These are phyloP conservation scores for Cyclotella distinguenda DNA, from an alignment of 108 stramenopile species.

Conservation along the genomic window DNA sequence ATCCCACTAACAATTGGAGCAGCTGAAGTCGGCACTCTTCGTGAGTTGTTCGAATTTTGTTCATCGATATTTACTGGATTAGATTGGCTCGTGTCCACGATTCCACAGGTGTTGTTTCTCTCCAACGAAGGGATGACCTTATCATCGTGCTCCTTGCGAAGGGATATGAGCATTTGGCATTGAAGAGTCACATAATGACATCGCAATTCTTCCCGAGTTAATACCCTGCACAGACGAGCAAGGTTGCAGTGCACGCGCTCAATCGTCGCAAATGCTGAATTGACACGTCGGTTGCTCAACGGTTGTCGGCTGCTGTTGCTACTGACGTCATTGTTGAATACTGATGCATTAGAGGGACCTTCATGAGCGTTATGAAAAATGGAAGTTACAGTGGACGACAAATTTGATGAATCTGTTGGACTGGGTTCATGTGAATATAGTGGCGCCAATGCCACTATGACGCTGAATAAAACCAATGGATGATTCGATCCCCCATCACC, in stretches of 20 bases:
- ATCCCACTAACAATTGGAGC: not conserved
- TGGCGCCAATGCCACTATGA: slow-evolving; percentile 72
- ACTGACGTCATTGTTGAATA: not conserved
- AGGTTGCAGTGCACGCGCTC: slow-evolving; percentile 71
- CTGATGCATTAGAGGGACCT: not conserved
- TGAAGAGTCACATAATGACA: slow-evolving; percentile 77
- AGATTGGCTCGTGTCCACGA: not conserved
- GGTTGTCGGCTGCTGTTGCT: not conserved
- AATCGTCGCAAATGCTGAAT: slow-evolving; percentile 51
- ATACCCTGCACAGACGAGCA: slow-evolving; percentile 65
- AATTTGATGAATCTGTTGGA: slow-evolving; percentile 2
- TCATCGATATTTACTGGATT: not conserved
- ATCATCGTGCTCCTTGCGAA: slow-evolving; percentile 46
- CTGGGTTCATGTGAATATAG: slow-evolving; percentile 2
- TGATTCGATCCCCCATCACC: slow-evolving; percentile 20
- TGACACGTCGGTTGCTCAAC: not conserved
- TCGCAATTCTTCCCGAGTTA: slow-evolving; percentile 76
- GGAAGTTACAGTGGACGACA: slow-evolving; percentile 12
- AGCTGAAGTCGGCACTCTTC: not conserved
- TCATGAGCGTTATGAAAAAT: not conserved
- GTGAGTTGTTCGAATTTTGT: not conserved
- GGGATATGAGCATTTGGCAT: slow-evolving; percentile 44
- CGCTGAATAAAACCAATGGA: slow-evolving; percentile 64
- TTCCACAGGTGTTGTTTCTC: not conserved
- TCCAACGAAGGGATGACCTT: not conserved